These are phyloP conservation scores for Globisporangium nodosum DNA, from an alignment of 352 stramenopile genomes.

Conservation along the genomic window DNA sequence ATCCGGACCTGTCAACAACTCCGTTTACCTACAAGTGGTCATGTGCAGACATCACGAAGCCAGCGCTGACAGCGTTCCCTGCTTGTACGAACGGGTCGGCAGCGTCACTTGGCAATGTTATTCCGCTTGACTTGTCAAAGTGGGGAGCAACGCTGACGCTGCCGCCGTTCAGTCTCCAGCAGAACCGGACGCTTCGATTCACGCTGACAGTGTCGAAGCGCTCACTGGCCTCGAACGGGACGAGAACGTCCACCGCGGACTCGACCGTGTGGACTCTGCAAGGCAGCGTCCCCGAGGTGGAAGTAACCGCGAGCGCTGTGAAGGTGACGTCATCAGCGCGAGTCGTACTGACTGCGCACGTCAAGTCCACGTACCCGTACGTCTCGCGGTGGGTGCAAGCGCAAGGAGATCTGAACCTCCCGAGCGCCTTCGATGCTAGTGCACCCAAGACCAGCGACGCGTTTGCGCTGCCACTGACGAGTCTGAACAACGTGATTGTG, in stretches of 20 bases:
- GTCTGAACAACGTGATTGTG: constrained; percentile 39
- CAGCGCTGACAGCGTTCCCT: neutral
- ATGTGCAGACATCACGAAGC: constrained; percentile 51
- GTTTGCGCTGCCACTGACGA: constrained; percentile 56
- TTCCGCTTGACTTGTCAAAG: constrained; percentile 15
- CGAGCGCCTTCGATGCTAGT: constrained; percentile 18
- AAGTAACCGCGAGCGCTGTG: constrained; percentile 14
- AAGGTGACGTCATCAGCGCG: constrained; percentile 49
- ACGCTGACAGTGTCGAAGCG: constrained; percentile 35
- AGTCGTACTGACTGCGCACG: constrained; percentile 23
- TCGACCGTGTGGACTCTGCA: constrained; percentile 42
- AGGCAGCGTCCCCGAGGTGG: constrained; percentile 43
- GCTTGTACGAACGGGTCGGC: constrained; percentile 19
- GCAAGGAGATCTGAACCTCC: constrained; percentile 47
- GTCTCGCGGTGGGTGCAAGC: constrained; percentile 44
- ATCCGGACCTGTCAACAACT: constrained; percentile 34
- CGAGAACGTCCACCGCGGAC: constrained; percentile 12
- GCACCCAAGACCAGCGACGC: constrained; percentile 18
- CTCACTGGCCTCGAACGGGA: neutral
- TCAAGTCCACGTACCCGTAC: constrained; percentile 66
- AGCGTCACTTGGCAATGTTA: constrained; percentile 4
- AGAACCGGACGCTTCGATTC: constrained; percentile 38
- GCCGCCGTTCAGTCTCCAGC: constrained; percentile 35
- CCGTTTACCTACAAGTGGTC: constrained; percentile 45
- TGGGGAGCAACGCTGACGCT: constrained; percentile 24